Conservation (phyloP, 176 grass and related monocot genomes). For the Avena eriantha region DNA sequence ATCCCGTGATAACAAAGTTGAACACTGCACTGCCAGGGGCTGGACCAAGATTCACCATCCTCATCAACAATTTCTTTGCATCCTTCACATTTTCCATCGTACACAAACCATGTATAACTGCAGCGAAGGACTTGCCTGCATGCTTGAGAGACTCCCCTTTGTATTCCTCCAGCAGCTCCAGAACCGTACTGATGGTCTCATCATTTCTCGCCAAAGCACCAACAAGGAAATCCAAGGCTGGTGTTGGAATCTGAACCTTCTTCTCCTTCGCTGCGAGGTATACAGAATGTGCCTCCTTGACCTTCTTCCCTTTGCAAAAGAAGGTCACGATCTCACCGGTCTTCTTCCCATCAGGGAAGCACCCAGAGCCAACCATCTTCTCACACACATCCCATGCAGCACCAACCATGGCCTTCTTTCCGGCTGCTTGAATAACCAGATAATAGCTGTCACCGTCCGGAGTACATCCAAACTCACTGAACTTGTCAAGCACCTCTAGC, state of each 20-base stretch:
- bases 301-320: conserved; percentile 75
- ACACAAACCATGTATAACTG: conserved; percentile 78
- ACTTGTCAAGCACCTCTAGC: conserved; percentile 79
- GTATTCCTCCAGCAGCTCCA: conserved; percentile 75
- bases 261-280: conserved; percentile 77
- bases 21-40: conserved; percentile 83
- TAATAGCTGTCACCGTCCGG: conserved; percentile 76
- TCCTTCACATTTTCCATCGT: conserved; percentile 66
- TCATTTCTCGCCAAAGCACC: conserved; percentile 64
- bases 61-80: conserved; percentile 73
- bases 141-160: conserved; percentile 64
- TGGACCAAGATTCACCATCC: conserved; percentile 82
- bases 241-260: conserved; percentile 50
- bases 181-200: conserved; percentile 60
- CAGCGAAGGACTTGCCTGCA: conserved; percentile 67
- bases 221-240: conserved; percentile 61
- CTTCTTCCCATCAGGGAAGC: conserved; percentile 72
- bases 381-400: conserved; percentile 68
- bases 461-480: conserved; percentile 65
- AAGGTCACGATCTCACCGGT: conserved; percentile 55
- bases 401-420: conserved; percentile 67
- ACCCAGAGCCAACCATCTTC: conserved; percentile 78
- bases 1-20: conserved; percentile 86
- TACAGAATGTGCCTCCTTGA: conserved; percentile 65
- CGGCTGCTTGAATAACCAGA: conserved; percentile 70